Evolutionary conservation across 148 eudicot species (phyloP).

Genomic region (Rhododendron kiyosumense): DNA sequence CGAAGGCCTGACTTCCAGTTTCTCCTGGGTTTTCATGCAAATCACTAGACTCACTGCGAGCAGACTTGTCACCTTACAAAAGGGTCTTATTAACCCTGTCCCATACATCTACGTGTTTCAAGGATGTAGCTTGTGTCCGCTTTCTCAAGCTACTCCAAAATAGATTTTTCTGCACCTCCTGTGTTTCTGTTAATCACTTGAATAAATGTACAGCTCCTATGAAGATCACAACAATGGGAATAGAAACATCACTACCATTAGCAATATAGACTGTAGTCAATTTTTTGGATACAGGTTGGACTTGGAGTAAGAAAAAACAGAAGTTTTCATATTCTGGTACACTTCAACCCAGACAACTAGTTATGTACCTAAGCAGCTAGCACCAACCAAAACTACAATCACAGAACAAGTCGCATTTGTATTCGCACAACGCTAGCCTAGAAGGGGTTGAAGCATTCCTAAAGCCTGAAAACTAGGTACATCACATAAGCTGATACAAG

Average conservation of each 20-base stretch:
- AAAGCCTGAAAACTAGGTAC: neutral
- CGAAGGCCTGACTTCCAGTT: neutral
- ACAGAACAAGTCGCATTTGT: neutral
- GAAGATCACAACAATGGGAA: neutral
- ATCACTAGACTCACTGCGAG: neutral
- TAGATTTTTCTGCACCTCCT: neutral
- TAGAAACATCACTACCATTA: neutral
- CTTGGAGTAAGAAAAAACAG: neutral
- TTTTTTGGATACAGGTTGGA: neutral
- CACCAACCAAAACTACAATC: neutral
- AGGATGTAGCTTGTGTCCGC: constrained; percentile 1
- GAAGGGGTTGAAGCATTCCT: neutral
- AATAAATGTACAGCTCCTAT: neutral
- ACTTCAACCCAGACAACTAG: neutral
- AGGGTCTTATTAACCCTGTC: neutral
- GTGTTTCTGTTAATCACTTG: neutral
- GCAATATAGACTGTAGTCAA: neutral
- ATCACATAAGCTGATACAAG: neutral
- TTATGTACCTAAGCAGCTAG: neutral
- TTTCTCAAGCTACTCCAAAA: neutral
- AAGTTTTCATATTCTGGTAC: neutral
- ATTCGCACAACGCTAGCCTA: neutral
- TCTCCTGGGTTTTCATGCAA: neutral
- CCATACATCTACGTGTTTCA: neutral
- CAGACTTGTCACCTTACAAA: neutral